A percentile compares a stretch with the other conserved stretches of the same genome.
phyloP scores from a whole-genome alignment of 768 basidiomycete genomes.

The Serendipita indica region DNA sequence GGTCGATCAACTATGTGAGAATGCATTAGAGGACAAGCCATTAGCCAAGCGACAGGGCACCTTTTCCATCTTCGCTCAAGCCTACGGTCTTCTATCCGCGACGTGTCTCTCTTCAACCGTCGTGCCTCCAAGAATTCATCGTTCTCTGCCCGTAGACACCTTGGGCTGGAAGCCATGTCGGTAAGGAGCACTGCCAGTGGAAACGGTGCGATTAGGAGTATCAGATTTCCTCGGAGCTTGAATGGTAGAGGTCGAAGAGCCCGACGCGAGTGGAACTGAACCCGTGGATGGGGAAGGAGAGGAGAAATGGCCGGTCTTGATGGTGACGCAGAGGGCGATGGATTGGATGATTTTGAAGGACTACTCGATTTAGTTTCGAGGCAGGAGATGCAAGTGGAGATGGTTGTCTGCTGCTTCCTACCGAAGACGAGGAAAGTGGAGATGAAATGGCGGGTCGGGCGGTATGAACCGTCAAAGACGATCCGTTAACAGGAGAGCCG shows the following conservation, averaged over 20 bases:
- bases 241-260: not conserved
- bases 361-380: not conserved
- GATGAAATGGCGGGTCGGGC: not conserved
- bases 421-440: not conserved
- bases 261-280: no score
- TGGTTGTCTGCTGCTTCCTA: no score
- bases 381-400: not conserved
- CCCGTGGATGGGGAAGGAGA: not conserved
- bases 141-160: conserved; percentile 63
- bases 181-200: conserved; percentile 50
- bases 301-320: not conserved
- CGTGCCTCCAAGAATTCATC: conserved; percentile 55
- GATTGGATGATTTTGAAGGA: not conserved
- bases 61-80: conserved; percentile 64
- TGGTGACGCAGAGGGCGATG: not conserved
- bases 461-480: not conserved
- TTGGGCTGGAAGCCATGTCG: conserved; percentile 87
- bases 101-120: conserved; percentile 25
- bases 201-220: no score
- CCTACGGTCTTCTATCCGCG: conserved; percentile 66
- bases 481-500: not conserved
- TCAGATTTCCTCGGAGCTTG: not conserved
- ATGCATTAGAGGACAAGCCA: not conserved
- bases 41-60: conserved; percentile 15
- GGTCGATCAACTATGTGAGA: conserved; percentile 25